Evolutionary conservation across 1,284 basidiomycete species (phyloP).

Genomic region (Cryptococcus depauperatus): DNA sequence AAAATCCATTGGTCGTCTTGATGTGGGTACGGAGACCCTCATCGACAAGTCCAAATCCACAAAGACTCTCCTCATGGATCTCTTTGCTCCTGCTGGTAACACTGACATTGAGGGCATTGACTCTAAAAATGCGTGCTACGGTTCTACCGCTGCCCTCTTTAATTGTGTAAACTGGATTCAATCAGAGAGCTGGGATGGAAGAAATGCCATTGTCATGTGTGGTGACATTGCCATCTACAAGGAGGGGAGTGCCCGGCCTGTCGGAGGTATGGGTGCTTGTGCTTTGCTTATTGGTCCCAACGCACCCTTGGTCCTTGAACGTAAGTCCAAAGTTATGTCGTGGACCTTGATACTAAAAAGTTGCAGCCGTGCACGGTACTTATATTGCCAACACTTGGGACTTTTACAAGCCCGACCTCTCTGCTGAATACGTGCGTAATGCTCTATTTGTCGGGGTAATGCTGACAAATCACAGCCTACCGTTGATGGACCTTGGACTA

Average conservation of each 20-base stretch:
- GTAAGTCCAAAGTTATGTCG: slow-evolving; percentile 52
- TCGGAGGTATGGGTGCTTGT: slow-evolving; percentile 91
- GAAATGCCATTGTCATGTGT: slow-evolving; percentile 93
- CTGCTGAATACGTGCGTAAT: slow-evolving; percentile 42
- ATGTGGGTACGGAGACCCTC: slow-evolving; percentile 97
- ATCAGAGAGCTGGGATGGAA: slow-evolving; percentile 93
- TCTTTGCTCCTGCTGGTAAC: slow-evolving; percentile 87
- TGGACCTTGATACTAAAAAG: not conserved
- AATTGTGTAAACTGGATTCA: slow-evolving; percentile 98
- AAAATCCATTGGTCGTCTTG: slow-evolving; percentile 88
- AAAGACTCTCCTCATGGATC: slow-evolving; percentile 97
- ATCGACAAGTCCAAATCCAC: slow-evolving; percentile 99
- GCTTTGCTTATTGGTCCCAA: slow-evolving; percentile 94
- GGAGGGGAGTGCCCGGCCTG: slow-evolving; percentile 87
- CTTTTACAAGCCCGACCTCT: slow-evolving; percentile 91
- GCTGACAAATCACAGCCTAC: slow-evolving; percentile 57
- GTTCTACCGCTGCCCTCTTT: slow-evolving; percentile 95
- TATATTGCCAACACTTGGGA: slow-evolving; percentile 98
- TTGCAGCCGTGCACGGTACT: slow-evolving; percentile 81
- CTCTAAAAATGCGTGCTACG: slow-evolving; percentile 99
- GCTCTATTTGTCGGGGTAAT: not conserved
- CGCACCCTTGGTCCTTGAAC: slow-evolving; percentile 88
- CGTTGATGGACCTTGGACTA: slow-evolving; percentile 94
- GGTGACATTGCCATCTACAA: slow-evolving; percentile 99
- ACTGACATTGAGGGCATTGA: slow-evolving; percentile 97